Conservation (phyloP, 306 rosid genomes). For the Cucumis hystrix region DNA sequence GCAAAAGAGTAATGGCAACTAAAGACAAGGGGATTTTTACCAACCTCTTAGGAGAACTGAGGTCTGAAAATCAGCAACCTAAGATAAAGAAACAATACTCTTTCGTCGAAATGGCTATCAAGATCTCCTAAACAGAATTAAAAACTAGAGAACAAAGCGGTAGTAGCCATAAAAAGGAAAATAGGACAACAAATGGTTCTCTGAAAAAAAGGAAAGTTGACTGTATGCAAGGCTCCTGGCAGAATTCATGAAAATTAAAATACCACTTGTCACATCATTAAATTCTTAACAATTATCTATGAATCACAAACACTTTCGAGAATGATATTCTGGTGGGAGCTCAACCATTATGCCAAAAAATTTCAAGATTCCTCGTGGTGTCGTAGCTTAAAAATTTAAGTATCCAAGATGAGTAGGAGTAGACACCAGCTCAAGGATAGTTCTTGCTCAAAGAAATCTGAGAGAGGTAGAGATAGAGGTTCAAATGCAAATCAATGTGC, state of each 20-base stretch:
- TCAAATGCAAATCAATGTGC: not conserved
- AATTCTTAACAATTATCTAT: not conserved
- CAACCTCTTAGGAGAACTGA: not conserved
- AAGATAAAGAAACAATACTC: not conserved
- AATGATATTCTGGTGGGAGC: not conserved
- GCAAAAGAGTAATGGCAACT: not conserved
- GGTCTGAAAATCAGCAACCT: not conserved
- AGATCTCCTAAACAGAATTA: not conserved
- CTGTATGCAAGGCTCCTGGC: not conserved
- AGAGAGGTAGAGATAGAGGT: not conserved
- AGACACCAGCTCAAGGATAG: not conserved
- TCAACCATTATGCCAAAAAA: not conserved
- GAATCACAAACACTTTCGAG: not conserved
- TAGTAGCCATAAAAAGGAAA: not conserved
- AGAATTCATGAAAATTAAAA: not conserved
- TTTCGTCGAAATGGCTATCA: not conserved
- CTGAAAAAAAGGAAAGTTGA: not conserved
- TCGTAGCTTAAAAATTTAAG: not conserved
- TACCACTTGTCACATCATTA: not conserved
- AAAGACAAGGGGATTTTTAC: not conserved
- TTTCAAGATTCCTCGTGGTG: not conserved
- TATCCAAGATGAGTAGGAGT: not conserved
- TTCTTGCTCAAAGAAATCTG: not conserved
- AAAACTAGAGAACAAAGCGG: not conserved
- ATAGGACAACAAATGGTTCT: not conserved